Evolutionary conservation across 305 asterid species (phyloP), one percentile per base, ranked within the genome.

Genomic region (Fraxinus albicans): DNA sequence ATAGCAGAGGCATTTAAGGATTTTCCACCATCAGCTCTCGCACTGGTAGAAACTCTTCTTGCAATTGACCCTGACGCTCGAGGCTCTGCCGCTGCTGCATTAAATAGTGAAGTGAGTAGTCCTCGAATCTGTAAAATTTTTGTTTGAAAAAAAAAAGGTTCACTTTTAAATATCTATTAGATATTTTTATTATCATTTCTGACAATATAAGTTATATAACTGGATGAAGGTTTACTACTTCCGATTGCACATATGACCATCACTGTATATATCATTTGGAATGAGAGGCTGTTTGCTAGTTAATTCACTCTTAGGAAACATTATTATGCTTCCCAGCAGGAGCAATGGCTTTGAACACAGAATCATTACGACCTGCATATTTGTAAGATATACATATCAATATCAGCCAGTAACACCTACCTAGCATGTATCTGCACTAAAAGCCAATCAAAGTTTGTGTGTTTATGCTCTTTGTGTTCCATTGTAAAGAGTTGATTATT

Each of bases 81-180:
- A 85, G 92, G 96, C 85, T 89, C 93, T n/a, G 94, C 98, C 44
- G 88, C 97, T 77, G 85, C 87, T 67, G 98, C 99, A 55, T 88
- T 95, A 87, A 90, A 90, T 85, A 92, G 91, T 86, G 88, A 88
- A 75, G 99, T 95, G 88, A 92, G 94, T 77, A 70, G 58, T 81
- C 76, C 76, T 83, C n/a, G 17, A 63, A 44, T 44, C 47, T 50
- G 13, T 27, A 50, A 31, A 55, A 53, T 50, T 70, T 78, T 72
- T 50, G 17, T 63, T 50, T n/a, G 53, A 74, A 55, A 70, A 21
- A 21, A 21, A 69, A 31, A 70, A 27, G 8, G 19, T 3, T 31
- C 5, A 21, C 34, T 70, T 70, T 70, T 31, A 15, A 15, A 29
- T 31, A 29, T 69, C 38, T 31, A 69, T 69, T 33, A 31, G 23